Evolutionary conservation across 1,139 yeast species (phyloP).

Genomic region (Barnettozyma hawaiiensis): DNA sequence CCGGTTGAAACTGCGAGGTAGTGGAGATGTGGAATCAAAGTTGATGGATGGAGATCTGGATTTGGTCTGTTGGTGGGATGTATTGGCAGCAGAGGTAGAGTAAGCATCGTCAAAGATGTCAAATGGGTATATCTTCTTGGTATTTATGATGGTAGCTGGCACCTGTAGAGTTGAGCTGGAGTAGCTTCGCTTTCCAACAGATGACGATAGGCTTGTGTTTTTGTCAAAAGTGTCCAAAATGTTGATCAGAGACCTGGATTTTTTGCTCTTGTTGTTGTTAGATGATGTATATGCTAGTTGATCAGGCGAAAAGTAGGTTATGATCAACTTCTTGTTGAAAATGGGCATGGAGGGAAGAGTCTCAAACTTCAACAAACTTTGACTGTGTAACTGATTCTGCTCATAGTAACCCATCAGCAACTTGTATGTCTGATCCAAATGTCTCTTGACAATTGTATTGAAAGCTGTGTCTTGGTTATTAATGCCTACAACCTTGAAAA

Average conservation of each 20-base stretch:
- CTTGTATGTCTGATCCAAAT: slow-evolving; percentile 13
- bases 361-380: slow-evolving; percentile 12
- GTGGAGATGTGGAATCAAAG: not conserved
- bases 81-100: slow-evolving; percentile 38
- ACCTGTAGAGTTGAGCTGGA: slow-evolving; percentile 14
- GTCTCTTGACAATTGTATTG: slow-evolving; percentile 10
- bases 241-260: slow-evolving; percentile 10
- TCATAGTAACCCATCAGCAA: slow-evolving; percentile 3
- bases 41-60: slow-evolving; percentile 5
- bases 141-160: slow-evolving; percentile 9
- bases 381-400: slow-evolving; percentile 1
- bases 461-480: slow-evolving; percentile 27
- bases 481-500: slow-evolving; percentile 58
- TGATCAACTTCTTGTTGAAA: slow-evolving; percentile 44
- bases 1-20: not conserved
- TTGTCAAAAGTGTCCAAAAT: slow-evolving; percentile 10
- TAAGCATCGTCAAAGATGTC: slow-evolving; percentile 78
- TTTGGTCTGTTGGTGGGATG: not conserved
- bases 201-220: slow-evolving; percentile 32
- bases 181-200: slow-evolving; percentile 5
- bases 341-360: slow-evolving; percentile 47
- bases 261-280: slow-evolving; percentile 1
- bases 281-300: not conserved
- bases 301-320: slow-evolving; percentile 25
- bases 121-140: slow-evolving; percentile 48